Percentiles rank a stretch among this genome's conserved stretches.
phyloP scores from a whole-genome alignment of 2,329 filamentous ascomycete species.

The Talaromyces sp. region DNA sequence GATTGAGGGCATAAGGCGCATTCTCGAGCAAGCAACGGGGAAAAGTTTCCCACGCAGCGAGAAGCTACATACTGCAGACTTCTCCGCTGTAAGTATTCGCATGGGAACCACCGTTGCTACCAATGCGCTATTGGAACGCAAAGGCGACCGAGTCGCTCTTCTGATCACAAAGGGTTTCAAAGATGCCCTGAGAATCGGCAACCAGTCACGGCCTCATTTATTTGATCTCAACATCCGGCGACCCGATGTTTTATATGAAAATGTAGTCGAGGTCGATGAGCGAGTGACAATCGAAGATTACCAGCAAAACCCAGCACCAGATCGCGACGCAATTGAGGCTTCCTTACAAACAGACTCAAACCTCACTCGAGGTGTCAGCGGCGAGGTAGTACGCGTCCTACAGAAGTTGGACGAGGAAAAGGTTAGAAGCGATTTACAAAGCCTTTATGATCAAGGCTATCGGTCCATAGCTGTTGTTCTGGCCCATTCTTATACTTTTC shows the following conservation, averaged over 20 bases:
- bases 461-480: constrained; percentile 42
- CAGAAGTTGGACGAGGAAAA: constrained; percentile 51
- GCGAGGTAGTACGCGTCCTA: constrained; percentile 64
- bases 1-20: constrained; percentile 77
- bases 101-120: constrained; percentile 92
- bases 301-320: constrained; percentile 16
- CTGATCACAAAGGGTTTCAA: constrained; percentile 79
- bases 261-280: constrained; percentile 21
- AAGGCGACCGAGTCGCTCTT: constrained; percentile 77
- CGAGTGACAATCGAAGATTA: constrained; percentile 46
- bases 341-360: constrained; percentile 13
- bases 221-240: constrained; percentile 80
- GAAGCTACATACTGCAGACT: constrained; percentile 12
- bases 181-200: constrained; percentile 80
- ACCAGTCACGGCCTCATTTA: constrained; percentile 78
- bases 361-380: constrained; percentile 46
- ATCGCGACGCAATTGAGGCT: constrained; percentile 16
- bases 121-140: constrained; percentile 78
- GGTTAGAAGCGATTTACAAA: constrained; percentile 54
- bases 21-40: constrained; percentile 28
- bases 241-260: constrained; percentile 51
- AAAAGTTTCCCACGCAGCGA: constrained; percentile 13
- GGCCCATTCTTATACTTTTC: constrained; percentile 83
- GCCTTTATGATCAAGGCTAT: constrained; percentile 33
- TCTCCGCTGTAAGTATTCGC: constrained; percentile 46